Evolutionary conservation across 192 early-diverging fungal species (phyloP).

Genomic region (Rhizophagus sp.): DNA sequence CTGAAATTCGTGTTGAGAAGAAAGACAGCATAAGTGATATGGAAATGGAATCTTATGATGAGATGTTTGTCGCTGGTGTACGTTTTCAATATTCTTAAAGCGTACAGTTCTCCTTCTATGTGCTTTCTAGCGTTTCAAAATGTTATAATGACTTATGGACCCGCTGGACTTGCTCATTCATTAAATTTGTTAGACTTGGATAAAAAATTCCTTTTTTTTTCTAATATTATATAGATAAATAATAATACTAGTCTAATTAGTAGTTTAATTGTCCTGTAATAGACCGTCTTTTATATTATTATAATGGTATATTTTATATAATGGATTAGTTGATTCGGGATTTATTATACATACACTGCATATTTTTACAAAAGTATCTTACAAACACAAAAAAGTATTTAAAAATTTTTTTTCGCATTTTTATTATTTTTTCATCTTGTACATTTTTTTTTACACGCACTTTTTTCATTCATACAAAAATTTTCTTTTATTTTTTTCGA

Average conservation of each 20-base stretch:
- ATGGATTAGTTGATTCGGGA: not conserved
- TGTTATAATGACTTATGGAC: too few species aligned
- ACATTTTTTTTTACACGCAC: not conserved
- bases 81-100: slow-evolving; percentile 16
- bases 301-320: too few species aligned
- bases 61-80: slow-evolving; percentile 17
- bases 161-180: too few species aligned
- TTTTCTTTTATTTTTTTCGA: too few species aligned
- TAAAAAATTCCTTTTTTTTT: too few species aligned
- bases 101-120: not conserved
- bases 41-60: slow-evolving; percentile 26
- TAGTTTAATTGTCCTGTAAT: too few species aligned
- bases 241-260: too few species aligned
- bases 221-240: too few species aligned
- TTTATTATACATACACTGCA: not conserved
- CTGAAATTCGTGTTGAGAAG: slow-evolving; percentile 6
- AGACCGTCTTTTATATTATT: too few species aligned
- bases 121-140: not conserved
- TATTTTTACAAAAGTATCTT: not conserved
- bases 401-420: not conserved
- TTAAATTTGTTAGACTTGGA: too few species aligned
- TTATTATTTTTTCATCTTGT: not conserved
- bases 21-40: not conserved
- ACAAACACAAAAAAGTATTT: not conserved
- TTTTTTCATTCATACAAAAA: not conserved